Evolutionary conservation across 2,329 filamentous ascomycete species (phyloP).

Genomic region (Onygenales sp.): DNA sequence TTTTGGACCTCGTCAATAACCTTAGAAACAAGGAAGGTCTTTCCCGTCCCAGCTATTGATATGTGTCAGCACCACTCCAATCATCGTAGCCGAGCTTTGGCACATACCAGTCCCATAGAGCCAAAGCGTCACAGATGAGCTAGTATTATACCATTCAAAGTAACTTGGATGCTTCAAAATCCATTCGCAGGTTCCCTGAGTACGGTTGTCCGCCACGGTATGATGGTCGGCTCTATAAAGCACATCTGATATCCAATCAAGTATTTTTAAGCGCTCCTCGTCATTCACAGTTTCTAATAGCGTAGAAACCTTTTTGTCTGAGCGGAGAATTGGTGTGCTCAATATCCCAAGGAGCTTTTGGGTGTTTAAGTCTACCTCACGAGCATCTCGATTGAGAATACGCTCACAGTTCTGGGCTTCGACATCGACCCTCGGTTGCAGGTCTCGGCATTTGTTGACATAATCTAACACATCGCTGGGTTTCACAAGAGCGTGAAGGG

Average conservation of each 20-base stretch:
- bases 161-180: conserved; percentile 5
- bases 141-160: conserved; percentile 9
- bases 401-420: conserved; percentile 8
- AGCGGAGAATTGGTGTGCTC: not conserved
- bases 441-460: conserved; percentile 1
- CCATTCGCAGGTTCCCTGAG: not conserved
- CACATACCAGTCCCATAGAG: conserved; percentile 10
- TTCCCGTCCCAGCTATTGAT: conserved; percentile 18
- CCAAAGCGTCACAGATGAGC: conserved; percentile 13
- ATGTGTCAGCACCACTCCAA: not conserved
- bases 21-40: conserved; percentile 18
- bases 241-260: not conserved
- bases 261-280: not conserved
- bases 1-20: conserved; percentile 18
- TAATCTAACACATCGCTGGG: conserved; percentile 5
- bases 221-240: not conserved
- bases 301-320: conserved; percentile 5
- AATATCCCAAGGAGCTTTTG: not conserved
- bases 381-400: not conserved
- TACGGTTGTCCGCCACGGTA: not conserved
- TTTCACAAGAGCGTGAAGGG: conserved; percentile 6
- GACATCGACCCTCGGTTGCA: conserved; percentile 6
- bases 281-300: conserved; percentile 3
- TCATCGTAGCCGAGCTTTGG: not conserved
- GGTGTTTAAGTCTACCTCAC: not conserved